Evolutionary conservation across 176 grass and related monocot genomes (phyloP).

Genomic region (bread wheat (Triticum aestivum)): IWGSC_CS_RefSeq_v2.1 NC_057813.1:358386573-358387072

Average conservation of each 20-base stretch:
- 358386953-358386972: conserved; percentile 58
- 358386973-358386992: conserved; percentile 52
- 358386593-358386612: background rate
- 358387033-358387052: conserved; percentile 20
- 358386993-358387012: conserved; percentile 55
- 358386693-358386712: background rate
- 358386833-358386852: conserved; percentile 10
- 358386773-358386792: conserved; percentile 30
- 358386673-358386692: conserved; percentile 14
- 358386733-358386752: background rate
- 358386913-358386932: conserved; percentile 62
- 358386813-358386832: conserved; percentile 21
- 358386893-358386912: conserved; percentile 53
- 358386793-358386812: conserved; percentile 27
- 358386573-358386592: background rate
- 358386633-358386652: conserved; percentile 19
- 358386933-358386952: conserved; percentile 48
- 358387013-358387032: conserved; percentile 42
- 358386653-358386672: background rate
- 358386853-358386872: background rate
- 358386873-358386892: conserved; percentile 44
- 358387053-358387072: background rate
- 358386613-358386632: background rate
- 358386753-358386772: conserved; percentile 35
- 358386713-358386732: conserved; percentile 25